Base-by-base conservation (phyloP, 768 basidiomycete species). In the Neoboletus subvelutipes region DNA sequence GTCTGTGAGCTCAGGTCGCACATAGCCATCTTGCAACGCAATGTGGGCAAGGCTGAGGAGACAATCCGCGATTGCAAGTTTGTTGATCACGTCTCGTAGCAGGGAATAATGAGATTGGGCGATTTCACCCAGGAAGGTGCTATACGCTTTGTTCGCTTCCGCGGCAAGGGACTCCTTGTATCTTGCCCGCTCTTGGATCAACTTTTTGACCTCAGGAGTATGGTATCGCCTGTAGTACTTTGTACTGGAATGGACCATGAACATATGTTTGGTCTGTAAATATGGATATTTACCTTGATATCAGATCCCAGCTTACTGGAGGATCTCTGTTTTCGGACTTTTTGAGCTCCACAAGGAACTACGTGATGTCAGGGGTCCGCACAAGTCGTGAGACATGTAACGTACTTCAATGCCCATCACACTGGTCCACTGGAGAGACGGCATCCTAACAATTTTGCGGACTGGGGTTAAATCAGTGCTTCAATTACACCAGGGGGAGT, bases 11-110 rank as follows among this genome's bases (percentile, higher is more conserved):
- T 78, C 73, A 1, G 96, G 95, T 45, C 87, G 85, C 34, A 85
- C 83, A 62, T 94, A 98, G 46, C 86, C 86, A 13, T 82, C 80
- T 56, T 84, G 83, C 37, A 88, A 76, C 1, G 92, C 90, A 5
- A 94, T 86, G 45, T 82, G 82, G 0, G 94, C 90, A 15, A 98
- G 78, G 64, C 92, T 92, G 55, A 88, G 75, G 58, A 99, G 75
- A 68, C 95, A 97, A 73, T 99, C 94, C 26, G 88, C 87, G 2
- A 77, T 80, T 1, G 93, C 93, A 29, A 99, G 77, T 60, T 90
- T 87, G 63, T 89, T 85, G 22, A 94, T 85, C 7, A 81, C 86
- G 58, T 88, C 81, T 11, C 94, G 83, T 55, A 98, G 74, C 9
- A 86, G 61, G 5, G 78, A 81, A 64, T 96, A 95, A 61, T 88